Evolutionary conservation across 495 filamentous ascomycete species (phyloP).

Genomic region (Penicillium taxi): DNA sequence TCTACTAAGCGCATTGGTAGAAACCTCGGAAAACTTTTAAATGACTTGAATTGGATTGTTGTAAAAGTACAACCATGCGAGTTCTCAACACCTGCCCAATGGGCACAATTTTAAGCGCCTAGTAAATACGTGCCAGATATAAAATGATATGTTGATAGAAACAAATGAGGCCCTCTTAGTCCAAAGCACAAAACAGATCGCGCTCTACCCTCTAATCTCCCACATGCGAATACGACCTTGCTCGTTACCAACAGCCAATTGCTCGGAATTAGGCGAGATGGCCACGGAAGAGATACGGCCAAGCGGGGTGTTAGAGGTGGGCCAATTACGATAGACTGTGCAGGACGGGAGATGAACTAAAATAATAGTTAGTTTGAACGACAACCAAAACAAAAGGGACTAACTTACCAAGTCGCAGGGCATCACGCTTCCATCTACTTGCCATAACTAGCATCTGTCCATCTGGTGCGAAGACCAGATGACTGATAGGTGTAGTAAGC

Average conservation of each 20-base stretch:
- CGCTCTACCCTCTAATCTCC: conserved; percentile 56
- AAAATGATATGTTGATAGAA: too few species aligned
- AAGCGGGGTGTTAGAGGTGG: conserved; percentile 79
- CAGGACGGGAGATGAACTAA: conserved; percentile 81
- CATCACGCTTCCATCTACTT: conserved; percentile 79
- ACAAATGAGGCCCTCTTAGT: not conserved
- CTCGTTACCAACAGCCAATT: conserved; percentile 81
- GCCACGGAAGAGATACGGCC: conserved; percentile 76
- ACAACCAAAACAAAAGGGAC: not conserved
- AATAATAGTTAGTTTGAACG: conserved; percentile 4
- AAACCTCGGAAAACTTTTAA: too few species aligned
- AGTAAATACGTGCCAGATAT: too few species aligned
- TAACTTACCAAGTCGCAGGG: conserved; percentile 57
- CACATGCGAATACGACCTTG: conserved; percentile 76
- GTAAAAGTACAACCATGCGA: too few species aligned
- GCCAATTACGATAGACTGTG: conserved; percentile 95
- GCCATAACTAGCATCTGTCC: conserved; percentile 82
- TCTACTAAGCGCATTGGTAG: too few species aligned
- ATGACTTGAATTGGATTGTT: too few species aligned
- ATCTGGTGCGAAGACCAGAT: conserved; percentile 74
- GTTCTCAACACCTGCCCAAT: too few species aligned
- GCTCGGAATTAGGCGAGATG: conserved; percentile 59
- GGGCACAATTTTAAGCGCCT: too few species aligned
- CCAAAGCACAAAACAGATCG: not conserved
- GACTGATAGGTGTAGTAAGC: conserved; percentile 72